phyloP scores from a whole-genome alignment of 2,329 filamentous ascomycete genomes.

The Colletotrichum sojae region DNA sequence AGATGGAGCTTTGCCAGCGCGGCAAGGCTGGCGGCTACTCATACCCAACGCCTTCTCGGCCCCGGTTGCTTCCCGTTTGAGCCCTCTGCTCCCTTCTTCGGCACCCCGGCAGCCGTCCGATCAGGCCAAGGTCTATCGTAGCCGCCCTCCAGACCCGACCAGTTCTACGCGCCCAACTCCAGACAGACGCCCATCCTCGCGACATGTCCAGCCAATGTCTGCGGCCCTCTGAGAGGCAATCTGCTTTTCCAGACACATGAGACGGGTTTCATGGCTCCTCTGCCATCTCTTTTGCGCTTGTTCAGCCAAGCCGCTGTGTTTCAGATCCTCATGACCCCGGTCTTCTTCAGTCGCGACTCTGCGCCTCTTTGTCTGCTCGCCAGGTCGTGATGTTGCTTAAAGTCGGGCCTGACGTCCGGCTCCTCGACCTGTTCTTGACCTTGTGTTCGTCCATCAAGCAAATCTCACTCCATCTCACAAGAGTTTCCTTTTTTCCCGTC shows the following conservation, averaged over 20 bases:
- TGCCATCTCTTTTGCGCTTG: constrained; percentile 44
- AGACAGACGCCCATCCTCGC: constrained; percentile 63
- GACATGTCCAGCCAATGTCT: constrained; percentile 65
- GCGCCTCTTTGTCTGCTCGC: constrained; percentile 40
- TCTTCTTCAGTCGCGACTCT: constrained; percentile 45
- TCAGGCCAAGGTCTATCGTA: constrained; percentile 37
- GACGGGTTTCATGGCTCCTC: constrained; percentile 65
- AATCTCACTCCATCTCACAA: constrained; percentile 42
- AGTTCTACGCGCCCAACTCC: constrained; percentile 62
- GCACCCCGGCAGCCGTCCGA: constrained; percentile 37
- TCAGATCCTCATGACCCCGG: constrained; percentile 42
- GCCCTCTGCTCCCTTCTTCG: constrained; percentile 26
- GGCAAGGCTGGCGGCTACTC: constrained; percentile 54
- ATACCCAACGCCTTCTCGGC: constrained; percentile 45
- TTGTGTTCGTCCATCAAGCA: constrained; percentile 43
- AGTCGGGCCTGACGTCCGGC: constrained; percentile 41
- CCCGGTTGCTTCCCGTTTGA: constrained; percentile 35
- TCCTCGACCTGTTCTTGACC: constrained; percentile 35
- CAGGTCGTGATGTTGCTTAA: constrained; percentile 39
- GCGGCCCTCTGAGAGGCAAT: constrained; percentile 52
- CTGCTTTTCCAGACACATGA: constrained; percentile 64
- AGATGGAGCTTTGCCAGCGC: constrained; percentile 15
- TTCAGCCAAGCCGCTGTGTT: constrained; percentile 45
- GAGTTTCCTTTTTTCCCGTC: constrained; percentile 44
- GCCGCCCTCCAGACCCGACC: constrained; percentile 44